Evolutionary conservation across 352 stramenopile species (phyloP).

Genomic region (Phytophthora niederhauseri): DNA sequence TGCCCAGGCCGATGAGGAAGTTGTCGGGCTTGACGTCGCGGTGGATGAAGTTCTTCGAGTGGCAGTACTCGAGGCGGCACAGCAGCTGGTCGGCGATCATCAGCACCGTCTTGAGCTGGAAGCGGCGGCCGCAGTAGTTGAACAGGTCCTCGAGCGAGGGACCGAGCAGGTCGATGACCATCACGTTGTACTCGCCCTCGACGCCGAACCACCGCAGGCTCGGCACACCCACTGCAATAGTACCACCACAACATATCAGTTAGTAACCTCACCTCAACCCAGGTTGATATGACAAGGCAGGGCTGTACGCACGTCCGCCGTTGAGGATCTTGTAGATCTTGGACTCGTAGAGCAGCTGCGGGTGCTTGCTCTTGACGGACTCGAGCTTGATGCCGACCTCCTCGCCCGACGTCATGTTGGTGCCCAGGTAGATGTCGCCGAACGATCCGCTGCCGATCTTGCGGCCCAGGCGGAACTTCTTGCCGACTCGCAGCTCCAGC

Average conservation of each 20-base stretch:
- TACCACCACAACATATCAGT: slow-evolving; percentile 28
- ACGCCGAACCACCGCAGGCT: slow-evolving; percentile 99
- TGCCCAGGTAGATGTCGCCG: slow-evolving; percentile 99
- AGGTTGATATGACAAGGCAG: neutral
- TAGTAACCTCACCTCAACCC: slow-evolving; percentile 7
- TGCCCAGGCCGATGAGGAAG: slow-evolving; percentile 90
- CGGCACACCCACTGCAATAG: slow-evolving; percentile 94
- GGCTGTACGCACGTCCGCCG: slow-evolving; percentile 93
- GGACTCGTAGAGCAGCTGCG: slow-evolving; percentile 99
- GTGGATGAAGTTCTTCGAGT: slow-evolving; percentile 92
- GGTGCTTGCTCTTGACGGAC: slow-evolving; percentile 97
- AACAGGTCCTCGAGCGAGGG: slow-evolving; percentile 93
- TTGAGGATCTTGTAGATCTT: slow-evolving; percentile 99
- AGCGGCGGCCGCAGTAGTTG: slow-evolving; percentile 89
- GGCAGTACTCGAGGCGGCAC: slow-evolving; percentile 87
- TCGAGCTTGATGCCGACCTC: slow-evolving; percentile 99
- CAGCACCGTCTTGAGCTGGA: slow-evolving; percentile 96
- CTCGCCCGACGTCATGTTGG: slow-evolving; percentile 99
- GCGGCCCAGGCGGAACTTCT: slow-evolving; percentile 99
- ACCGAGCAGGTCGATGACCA: slow-evolving; percentile 99
- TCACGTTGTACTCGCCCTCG: slow-evolving; percentile 99
- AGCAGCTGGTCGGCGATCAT: slow-evolving; percentile 93
- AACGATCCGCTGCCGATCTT: slow-evolving; percentile 99
- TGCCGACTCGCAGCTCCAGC: slow-evolving; percentile 98
- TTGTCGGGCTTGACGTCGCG: slow-evolving; percentile 93